Conservation (phyloP, 2,329 filamentous ascomycete genomes). For the Zymoseptoria brevis region DNA sequence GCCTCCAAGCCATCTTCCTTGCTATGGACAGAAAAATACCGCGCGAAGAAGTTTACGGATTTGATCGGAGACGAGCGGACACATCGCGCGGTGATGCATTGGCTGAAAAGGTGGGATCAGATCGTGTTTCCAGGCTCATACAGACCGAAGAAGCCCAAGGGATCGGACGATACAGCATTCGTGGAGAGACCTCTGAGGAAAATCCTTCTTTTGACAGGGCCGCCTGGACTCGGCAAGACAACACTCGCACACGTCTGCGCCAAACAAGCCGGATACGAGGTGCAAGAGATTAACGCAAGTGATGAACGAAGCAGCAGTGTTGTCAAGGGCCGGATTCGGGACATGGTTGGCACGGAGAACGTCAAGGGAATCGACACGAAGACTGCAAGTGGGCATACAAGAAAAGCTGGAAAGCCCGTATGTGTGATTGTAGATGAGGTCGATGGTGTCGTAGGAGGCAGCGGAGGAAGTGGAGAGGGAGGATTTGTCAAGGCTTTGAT, state of each 20-base stretch:
- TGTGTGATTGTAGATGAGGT: conserved; percentile 96
- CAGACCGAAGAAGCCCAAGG: conserved; percentile 49
- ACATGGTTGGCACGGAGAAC: conserved; percentile 87
- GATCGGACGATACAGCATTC: conserved; percentile 36
- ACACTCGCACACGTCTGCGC: conserved; percentile 95
- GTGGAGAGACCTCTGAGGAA: conserved; percentile 72
- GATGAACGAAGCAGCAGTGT: conserved; percentile 87
- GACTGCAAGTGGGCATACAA: conserved; percentile 46
- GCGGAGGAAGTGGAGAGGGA: conserved; percentile 67
- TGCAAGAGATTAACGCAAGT: conserved; percentile 95
- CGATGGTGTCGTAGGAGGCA: conserved; percentile 81
- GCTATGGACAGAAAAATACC: conserved; percentile 96
- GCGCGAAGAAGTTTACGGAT: conserved; percentile 84
- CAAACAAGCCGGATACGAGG: conserved; percentile 88
- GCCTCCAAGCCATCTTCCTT: conserved; percentile 39
- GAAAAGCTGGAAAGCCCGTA: conserved; percentile 73
- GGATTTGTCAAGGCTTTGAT: conserved; percentile 94
- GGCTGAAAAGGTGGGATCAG: conserved; percentile 90
- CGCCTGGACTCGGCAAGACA: conserved; percentile 90
- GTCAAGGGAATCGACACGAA: conserved; percentile 63
- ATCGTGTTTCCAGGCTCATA: conserved; percentile 77
- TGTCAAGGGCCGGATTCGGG: conserved; percentile 82
- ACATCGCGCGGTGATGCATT: conserved; percentile 79
- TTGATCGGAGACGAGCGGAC: conserved; percentile 91
- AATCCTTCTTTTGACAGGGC: conserved; percentile 81